A percentile compares a stretch with the other conserved stretches of the same genome.
phyloP scores from a whole-genome alignment of 2,329 filamentous ascomycete species.

The Aureobasidium sp. region DNA sequence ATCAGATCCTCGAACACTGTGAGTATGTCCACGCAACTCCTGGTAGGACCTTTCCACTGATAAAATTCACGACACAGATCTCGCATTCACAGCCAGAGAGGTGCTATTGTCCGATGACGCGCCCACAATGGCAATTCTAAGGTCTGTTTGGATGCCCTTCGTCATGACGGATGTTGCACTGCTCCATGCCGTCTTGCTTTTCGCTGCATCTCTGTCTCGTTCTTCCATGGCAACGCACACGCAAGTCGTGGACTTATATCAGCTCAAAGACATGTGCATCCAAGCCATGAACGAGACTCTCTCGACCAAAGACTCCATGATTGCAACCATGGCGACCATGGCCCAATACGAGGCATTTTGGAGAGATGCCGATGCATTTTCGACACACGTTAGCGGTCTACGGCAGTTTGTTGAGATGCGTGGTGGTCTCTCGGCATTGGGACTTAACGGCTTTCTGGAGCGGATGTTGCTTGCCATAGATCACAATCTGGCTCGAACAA shows the following conservation, averaged over 20 bases:
- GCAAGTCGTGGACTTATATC: constrained; percentile 33
- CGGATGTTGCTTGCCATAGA: constrained; percentile 47
- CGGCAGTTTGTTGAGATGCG: constrained; percentile 38
- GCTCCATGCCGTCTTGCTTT: constrained; percentile 37
- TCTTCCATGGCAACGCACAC: constrained; percentile 26
- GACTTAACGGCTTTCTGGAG: constrained; percentile 39
- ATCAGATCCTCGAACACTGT: constrained; percentile 28
- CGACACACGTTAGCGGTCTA: constrained; percentile 44
- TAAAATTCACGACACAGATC: constrained; percentile 24
- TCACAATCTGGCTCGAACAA: constrained; percentile 22
- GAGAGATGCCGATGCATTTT: constrained; percentile 37
- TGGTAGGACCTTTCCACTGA: background rate
- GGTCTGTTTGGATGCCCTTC: constrained; percentile 37
- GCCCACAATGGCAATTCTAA: constrained; percentile 30
- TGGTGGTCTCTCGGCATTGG: constrained; percentile 38
- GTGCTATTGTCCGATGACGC: constrained; percentile 37
- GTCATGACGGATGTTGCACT: constrained; percentile 35
- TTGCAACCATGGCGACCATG: constrained; percentile 47
- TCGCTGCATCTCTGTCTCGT: constrained; percentile 37
- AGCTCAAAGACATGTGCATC: constrained; percentile 41
- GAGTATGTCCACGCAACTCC: constrained; percentile 17
- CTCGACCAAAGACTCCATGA: constrained; percentile 37
- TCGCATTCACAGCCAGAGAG: constrained; percentile 35
- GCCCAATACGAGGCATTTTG: constrained; percentile 49
- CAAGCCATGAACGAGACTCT: constrained; percentile 38